A percentile compares a stretch with the other conserved stretches of the same genome.
phyloP scores from a whole-genome alignment of 140 eudicot genomes.

The Bidens hawaiensis region DNA sequence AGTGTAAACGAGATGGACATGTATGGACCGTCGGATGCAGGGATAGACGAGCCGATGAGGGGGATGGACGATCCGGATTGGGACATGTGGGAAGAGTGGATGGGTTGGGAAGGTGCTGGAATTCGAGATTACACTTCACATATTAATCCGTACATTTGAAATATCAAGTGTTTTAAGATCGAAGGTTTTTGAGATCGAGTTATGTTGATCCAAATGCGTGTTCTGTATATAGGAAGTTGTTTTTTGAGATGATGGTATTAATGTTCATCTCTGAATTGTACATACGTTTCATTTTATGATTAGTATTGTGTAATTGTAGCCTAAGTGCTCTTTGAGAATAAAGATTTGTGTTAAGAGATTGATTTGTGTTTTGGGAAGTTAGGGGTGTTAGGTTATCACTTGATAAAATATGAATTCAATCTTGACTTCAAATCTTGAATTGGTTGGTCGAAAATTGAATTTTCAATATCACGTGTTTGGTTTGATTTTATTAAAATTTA shows the following conservation, averaged over 20 bases:
- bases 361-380: no score
- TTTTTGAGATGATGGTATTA: conserved; percentile 25
- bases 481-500: no score
- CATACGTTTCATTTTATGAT: conserved; percentile 16
- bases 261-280: conserved; percentile 21
- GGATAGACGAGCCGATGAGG: conserved; percentile 38
- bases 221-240: conserved; percentile 20
- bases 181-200: conserved; percentile 3
- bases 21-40: conserved; percentile 34
- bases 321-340: conserved; percentile 1
- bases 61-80: conserved; percentile 62
- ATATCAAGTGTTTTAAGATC: not conserved
- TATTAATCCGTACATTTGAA: conserved; percentile 65
- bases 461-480: no score
- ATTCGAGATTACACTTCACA: conserved; percentile 71
- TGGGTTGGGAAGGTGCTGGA: conserved; percentile 98
- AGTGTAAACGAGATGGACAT: conserved; percentile 14
- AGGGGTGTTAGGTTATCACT: no score
- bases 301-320: conserved; percentile 13
- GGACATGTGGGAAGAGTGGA: conserved; percentile 92
- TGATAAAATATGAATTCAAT: no score
- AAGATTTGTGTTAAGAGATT: no score
- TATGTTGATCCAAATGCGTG: not conserved
- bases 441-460: no score
- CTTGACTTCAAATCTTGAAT: no score